phyloP scores from a whole-genome alignment of 2,329 filamentous ascomycete species.

The Colletotrichum plurivorum region DNA sequence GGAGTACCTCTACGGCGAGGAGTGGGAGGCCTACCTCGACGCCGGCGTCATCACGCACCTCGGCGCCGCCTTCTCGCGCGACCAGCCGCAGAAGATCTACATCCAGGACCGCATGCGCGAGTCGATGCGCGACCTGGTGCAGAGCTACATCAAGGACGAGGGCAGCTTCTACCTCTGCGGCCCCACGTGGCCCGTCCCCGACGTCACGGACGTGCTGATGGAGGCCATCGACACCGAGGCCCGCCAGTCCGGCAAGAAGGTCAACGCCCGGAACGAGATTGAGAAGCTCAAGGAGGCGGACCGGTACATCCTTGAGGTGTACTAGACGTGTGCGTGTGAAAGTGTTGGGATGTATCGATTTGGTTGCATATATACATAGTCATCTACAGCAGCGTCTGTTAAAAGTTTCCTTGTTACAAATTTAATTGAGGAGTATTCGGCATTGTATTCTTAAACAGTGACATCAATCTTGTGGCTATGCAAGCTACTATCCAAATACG shows the following conservation, averaged over 20 bases:
- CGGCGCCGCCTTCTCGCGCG: conserved; percentile 93
- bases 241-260: conserved; percentile 79
- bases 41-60: conserved; percentile 95
- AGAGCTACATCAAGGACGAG: conserved; percentile 89
- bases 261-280: conserved; percentile 91
- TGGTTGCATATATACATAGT: conserved; percentile 9
- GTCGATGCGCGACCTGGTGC: conserved; percentile 83
- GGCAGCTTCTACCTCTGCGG: conserved; percentile 98
- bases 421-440: too few relatives aligned
- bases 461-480: too few relatives aligned
- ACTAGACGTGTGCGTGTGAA: conserved; percentile 66
- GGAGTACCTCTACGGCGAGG: conserved; percentile 98
- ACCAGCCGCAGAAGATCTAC: conserved; percentile 99
- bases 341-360: conserved; percentile 23
- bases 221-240: conserved; percentile 89
- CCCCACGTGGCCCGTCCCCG: conserved; percentile 97
- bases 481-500: too few relatives aligned
- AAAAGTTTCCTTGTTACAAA: conserved; percentile 11
- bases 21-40: conserved; percentile 98
- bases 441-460: too few relatives aligned
- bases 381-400: neutral
- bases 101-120: conserved; percentile 99
- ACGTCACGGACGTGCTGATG: conserved; percentile 93
- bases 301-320: conserved; percentile 96
- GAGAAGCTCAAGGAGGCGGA: conserved; percentile 96